A percentile compares a stretch with the other conserved stretches of the same genome.
Conservation (phyloP, 2,329 filamentous ascomycete genomes). For the Neoarthrinium moseri region DNA sequence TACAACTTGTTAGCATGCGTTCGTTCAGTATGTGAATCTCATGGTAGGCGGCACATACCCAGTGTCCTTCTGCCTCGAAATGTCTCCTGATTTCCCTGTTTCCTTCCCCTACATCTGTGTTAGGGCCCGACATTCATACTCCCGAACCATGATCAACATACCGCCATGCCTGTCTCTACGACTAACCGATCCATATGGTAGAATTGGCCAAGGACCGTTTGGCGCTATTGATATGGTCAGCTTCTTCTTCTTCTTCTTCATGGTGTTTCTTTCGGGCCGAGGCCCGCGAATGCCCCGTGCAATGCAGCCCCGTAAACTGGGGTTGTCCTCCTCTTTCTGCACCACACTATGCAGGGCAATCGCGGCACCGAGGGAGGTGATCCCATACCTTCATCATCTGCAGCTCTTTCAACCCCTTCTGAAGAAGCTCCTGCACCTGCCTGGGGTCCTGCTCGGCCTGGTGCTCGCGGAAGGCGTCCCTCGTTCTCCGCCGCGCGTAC, state of each 20-base stretch:
- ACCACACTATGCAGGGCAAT: too few relatives aligned
- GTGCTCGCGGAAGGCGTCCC: slow-evolving; percentile 86
- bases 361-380: neutral
- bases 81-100: slow-evolving; percentile 61
- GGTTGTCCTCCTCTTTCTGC: too few relatives aligned
- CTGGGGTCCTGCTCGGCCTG: slow-evolving; percentile 69
- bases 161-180: slow-evolving; percentile 76
- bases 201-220: slow-evolving; percentile 93
- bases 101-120: slow-evolving; percentile 62
- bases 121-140: neutral
- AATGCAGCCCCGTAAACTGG: too few relatives aligned
- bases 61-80: slow-evolving; percentile 75
- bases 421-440: slow-evolving; percentile 81
- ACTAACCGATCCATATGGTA: slow-evolving; percentile 90
- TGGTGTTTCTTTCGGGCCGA: neutral
- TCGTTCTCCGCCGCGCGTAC: slow-evolving; percentile 87
- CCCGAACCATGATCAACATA: slow-evolving; percentile 38
- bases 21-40: neutral
- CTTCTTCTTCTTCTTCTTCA: slow-evolving; percentile 2
- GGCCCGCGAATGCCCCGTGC: neutral
- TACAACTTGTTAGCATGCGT: slow-evolving; percentile 15
- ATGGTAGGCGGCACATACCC: slow-evolving; percentile 51
- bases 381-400: slow-evolving; percentile 80
- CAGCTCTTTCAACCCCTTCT: slow-evolving; percentile 83
- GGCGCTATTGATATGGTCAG: slow-evolving; percentile 59